Base-by-base conservation (phyloP, 1,284 basidiomycete genomes). In the Sporisorium iseilematis-ciliati region DNA sequence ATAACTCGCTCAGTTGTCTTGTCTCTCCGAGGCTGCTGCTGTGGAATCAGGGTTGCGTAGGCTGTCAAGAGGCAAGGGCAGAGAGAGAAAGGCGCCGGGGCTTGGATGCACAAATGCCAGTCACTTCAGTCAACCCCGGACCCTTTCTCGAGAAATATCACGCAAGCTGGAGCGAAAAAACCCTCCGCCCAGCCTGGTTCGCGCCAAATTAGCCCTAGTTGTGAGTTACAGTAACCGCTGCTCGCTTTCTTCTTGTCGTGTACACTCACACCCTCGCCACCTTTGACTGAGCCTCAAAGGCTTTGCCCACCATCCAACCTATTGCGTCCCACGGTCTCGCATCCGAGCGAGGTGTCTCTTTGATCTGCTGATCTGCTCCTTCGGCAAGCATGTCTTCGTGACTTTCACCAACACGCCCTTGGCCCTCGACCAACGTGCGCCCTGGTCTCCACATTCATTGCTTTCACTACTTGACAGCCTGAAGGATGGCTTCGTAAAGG, bases 131-230 rank as follows among this genome's bases (percentile, higher is more conserved):
- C 31, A 42, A 56, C 21, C 55, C 40, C 45, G 55, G 43, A 57
- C 45, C 55, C 45, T 48, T 46, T 57, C 12, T 3, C 29, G 12
- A 14, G 16, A 38, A 16, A 20, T 31, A 29, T 45, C 54, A 56
- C 41, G 26, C 54, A 56, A 35, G 25, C 26, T 2, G 16, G 12
- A 23, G 4, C 2, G 14, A 40, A 66, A 67, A 61, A 41, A 7
- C 65, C 65, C 65, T 67, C 65, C 48, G 65, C 65, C 65, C 65
- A 60, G 12, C 25, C 46, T 42, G 38, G 41, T 23, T 29, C 46
- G 50, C 38, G 49, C 23, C 23, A 64, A 51, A 38, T 50, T 55
- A 41, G 42, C 35, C 26, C 53, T 16, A n/a, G n/a, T n/a, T n/a
- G n/a, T n/a, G n/a, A n/a, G n/a, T n/a, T n/a, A n/a, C n/a, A n/a